Evolutionary conservation across 345 rosid species (phyloP).

Genomic region (Iberis pinnata): DNA sequence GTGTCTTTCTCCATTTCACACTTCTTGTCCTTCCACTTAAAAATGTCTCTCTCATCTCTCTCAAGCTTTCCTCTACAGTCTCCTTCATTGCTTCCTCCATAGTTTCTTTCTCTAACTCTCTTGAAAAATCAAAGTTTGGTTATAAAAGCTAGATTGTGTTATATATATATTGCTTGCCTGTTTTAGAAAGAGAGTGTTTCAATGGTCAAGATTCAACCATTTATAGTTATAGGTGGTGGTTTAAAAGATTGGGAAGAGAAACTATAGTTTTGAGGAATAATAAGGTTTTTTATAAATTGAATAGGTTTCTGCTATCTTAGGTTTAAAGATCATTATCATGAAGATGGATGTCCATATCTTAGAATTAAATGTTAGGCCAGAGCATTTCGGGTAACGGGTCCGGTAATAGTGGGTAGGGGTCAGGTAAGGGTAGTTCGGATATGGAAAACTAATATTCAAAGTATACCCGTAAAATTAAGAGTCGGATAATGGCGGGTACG

Average conservation of each 20-base stretch:
- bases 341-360: conserved; percentile 18
- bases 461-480: too few relatives aligned
- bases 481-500: too few relatives aligned
- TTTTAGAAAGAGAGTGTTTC: conserved; percentile 8
- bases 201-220: conserved; percentile 5
- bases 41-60: conserved; percentile 53
- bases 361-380: conserved; percentile 14
- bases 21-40: conserved; percentile 49
- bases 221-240: conserved; percentile 14
- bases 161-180: conserved; percentile 8
- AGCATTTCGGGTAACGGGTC: too few relatives aligned
- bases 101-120: conserved; percentile 8
- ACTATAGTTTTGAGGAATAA: conserved; percentile 5
- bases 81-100: conserved; percentile 34
- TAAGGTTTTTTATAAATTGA: conserved; percentile 6
- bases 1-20: conserved; percentile 67
- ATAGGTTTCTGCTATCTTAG: background rate
- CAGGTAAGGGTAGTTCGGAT: too few relatives aligned
- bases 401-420: too few relatives aligned
- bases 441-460: too few relatives aligned
- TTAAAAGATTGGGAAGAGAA: conserved; percentile 12
- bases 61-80: conserved; percentile 33
- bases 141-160: background rate
- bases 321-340: conserved; percentile 7
- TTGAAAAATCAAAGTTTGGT: background rate